Evolutionary conservation across 23 red algal species (phyloP).

Genomic region (Gracilaria vermiculophylla): DNA sequence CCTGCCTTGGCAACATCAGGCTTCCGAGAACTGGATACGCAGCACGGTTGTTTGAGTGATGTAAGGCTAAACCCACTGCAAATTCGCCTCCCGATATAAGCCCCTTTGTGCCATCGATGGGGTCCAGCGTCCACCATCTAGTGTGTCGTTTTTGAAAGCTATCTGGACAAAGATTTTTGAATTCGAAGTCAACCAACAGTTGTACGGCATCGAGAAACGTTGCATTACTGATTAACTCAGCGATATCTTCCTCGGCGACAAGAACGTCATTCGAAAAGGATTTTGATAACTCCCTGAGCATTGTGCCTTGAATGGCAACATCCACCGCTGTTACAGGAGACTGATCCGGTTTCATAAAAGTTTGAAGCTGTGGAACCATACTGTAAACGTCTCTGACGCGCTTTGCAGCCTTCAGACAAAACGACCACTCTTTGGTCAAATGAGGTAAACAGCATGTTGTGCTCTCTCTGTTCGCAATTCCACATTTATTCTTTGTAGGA

Average conservation of each 20-base stretch:
- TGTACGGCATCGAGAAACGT: background rate
- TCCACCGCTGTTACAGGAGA: conserved; percentile 31
- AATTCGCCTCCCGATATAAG: background rate
- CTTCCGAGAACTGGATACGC: conserved; percentile 8
- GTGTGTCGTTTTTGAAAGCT: background rate
- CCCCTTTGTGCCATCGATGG: conserved; percentile 49
- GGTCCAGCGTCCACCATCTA: conserved; percentile 8
- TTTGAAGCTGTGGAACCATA: conserved; percentile 1
- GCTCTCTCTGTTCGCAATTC: background rate
- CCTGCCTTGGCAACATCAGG: background rate
- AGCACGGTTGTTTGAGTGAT: background rate
- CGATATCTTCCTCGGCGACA: conserved; percentile 38
- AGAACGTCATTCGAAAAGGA: conserved; percentile 7
- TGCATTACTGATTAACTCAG: background rate
- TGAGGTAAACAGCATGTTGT: background rate
- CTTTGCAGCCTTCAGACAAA: background rate
- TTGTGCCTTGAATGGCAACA: conserved; percentile 29
- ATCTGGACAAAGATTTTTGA: background rate
- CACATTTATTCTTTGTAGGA: background rate
- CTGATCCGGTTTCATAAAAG: background rate
- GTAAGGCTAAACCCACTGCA: conserved; percentile 11
- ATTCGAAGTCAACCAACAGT: background rate
- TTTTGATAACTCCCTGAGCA: background rate
- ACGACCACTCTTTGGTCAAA: background rate
- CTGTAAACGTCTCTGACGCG: background rate